Evolutionary conservation across 2,329 filamentous ascomycete species (phyloP).

Genomic region (Xylariaceae sp.): DNA sequence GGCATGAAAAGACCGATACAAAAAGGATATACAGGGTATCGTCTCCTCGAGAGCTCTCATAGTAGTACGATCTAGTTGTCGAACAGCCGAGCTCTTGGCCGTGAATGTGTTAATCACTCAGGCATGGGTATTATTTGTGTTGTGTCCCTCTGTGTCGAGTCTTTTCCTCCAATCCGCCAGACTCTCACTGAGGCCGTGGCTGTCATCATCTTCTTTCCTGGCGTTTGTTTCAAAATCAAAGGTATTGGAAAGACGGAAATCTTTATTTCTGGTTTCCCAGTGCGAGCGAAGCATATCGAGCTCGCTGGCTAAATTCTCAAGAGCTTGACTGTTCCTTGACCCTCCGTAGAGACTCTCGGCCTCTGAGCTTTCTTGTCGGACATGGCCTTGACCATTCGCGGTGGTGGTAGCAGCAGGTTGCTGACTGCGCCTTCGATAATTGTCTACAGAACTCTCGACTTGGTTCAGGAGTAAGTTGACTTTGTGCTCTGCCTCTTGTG

Average conservation of each 20-base stretch:
- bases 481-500: slow-evolving; percentile 85
- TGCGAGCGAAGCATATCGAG: slow-evolving; percentile 85
- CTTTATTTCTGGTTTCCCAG: slow-evolving; percentile 95
- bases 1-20: slow-evolving; percentile 6
- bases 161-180: slow-evolving; percentile 77
- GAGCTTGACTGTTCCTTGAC: slow-evolving; percentile 59
- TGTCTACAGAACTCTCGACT: slow-evolving; percentile 89
- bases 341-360: slow-evolving; percentile 60
- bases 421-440: slow-evolving; percentile 76
- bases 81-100: background rate
- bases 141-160: slow-evolving; percentile 57
- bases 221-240: slow-evolving; percentile 71
- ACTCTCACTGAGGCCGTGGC: slow-evolving; percentile 61
- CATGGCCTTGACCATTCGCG: slow-evolving; percentile 29
- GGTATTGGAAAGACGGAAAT: slow-evolving; percentile 82
- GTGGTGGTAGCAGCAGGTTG: slow-evolving; percentile 36
- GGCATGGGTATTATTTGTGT: slow-evolving; percentile 15
- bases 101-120: slow-evolving; percentile 14
- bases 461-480: slow-evolving; percentile 91
- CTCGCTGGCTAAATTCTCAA: slow-evolving; percentile 89
- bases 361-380: slow-evolving; percentile 54
- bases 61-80: slow-evolving; percentile 1
- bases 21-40: slow-evolving; percentile 22
- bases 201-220: slow-evolving; percentile 43
- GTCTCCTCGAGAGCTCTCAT: slow-evolving; percentile 15